Percentiles rank a stretch among this genome's conserved stretches.
These are phyloP conservation scores for Camellia lanceoleosa DNA, from an alignment of 148 eudicot genomes.

Conservation along the genomic window DNA sequence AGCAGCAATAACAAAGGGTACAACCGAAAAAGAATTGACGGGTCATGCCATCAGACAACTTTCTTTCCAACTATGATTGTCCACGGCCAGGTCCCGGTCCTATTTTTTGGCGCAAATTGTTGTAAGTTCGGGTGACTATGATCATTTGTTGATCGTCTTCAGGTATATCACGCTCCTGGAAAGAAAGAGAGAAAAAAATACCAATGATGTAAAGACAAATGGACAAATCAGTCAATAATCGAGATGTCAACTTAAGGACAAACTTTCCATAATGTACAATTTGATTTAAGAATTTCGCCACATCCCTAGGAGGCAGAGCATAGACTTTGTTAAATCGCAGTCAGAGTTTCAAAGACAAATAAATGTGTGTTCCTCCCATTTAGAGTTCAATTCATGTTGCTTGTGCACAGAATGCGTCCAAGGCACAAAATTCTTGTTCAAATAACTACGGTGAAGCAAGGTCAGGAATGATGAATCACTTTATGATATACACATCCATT, in stretches of 20 bases:
- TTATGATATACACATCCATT: too few relatives aligned
- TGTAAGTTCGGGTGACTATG: slow-evolving; percentile 36
- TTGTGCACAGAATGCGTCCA: background rate
- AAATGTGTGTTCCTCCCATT: background rate
- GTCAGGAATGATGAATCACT: too few relatives aligned
- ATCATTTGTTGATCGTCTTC: slow-evolving; percentile 66
- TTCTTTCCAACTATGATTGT: slow-evolving; percentile 15
- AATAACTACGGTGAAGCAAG: too few relatives aligned
- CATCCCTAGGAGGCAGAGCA: background rate
- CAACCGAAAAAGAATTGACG: background rate
- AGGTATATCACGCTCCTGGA: slow-evolving; percentile 79
- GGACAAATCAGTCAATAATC: background rate
- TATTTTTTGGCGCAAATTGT: slow-evolving; percentile 31
- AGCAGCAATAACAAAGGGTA: background rate
- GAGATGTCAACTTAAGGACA: background rate
- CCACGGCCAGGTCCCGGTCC: slow-evolving; percentile 15
- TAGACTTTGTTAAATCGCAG: background rate
- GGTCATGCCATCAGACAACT: background rate
- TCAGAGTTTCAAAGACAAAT: background rate
- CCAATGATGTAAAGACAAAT: background rate
- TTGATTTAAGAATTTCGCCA: background rate
- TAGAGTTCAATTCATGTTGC: background rate
- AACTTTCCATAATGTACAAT: background rate
- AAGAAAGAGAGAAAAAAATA: background rate
- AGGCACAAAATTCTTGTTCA: background rate